Evolutionary conservation across 1,284 basidiomycete species (phyloP).

Genomic region (Melampsora larici-populina): DNA sequence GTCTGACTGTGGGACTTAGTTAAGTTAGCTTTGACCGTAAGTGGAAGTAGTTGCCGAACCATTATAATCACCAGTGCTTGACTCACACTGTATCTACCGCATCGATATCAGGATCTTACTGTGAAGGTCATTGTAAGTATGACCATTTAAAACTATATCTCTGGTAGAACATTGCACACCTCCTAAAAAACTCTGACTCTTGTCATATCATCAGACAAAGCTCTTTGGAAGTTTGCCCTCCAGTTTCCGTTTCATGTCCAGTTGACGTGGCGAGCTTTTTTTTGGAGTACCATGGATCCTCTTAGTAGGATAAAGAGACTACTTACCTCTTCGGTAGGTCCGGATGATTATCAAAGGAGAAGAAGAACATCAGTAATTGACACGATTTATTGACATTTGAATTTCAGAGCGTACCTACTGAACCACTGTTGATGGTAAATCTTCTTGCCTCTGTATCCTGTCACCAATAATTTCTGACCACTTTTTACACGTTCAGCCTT

Average conservation of each 20-base stretch:
- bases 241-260: background rate
- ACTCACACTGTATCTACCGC: background rate
- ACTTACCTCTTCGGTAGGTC: background rate
- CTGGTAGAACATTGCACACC: no score
- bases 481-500: background rate
- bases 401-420: background rate
- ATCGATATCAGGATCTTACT: background rate
- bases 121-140: background rate
- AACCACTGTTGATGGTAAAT: background rate
- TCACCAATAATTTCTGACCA: background rate
- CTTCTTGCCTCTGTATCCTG: background rate
- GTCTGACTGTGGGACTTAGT: no score
- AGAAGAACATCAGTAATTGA: background rate
- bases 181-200: no score
- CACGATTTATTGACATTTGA: background rate
- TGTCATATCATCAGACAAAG: background rate
- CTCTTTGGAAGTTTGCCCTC: background rate
- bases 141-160: no score
- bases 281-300: background rate
- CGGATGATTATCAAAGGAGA: background rate
- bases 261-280: background rate
- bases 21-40: conserved; percentile 39
- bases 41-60: background rate
- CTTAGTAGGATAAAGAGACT: background rate
- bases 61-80: background rate